A percentile compares a stretch with the other conserved stretches of the same genome.
Conservation (phyloP, 805 yeast genomes). For the Suhomyces sp. region DNA sequence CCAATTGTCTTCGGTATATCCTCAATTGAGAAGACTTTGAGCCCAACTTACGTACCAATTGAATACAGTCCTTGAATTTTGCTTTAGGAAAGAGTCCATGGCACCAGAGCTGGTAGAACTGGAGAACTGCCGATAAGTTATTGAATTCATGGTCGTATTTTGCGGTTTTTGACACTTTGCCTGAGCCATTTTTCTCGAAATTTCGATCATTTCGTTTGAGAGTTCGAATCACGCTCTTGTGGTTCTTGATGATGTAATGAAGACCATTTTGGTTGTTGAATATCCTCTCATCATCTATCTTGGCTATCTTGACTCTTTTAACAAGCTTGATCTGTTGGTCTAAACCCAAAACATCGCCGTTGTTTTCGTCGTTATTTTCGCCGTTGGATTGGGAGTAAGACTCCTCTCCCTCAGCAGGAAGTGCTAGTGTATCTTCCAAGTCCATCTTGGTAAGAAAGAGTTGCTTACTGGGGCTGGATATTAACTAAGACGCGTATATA, state of each 20-base stretch:
- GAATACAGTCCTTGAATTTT: conserved; percentile 66
- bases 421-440: conserved; percentile 5
- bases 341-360: conserved; percentile 31
- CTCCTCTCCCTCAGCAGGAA: background rate
- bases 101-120: conserved; percentile 48
- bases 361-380: conserved; percentile 1
- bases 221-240: conserved; percentile 25
- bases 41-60: conserved; percentile 52
- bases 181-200: conserved; percentile 14
- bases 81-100: conserved; percentile 69
- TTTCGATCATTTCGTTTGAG: conserved; percentile 28
- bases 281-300: conserved; percentile 38
- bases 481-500: too few relatives aligned
- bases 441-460: too few relatives aligned
- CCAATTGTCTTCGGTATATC: conserved; percentile 25
- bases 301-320: conserved; percentile 33
- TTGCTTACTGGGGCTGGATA: too few relatives aligned
- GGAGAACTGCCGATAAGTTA: conserved; percentile 35
- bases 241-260: conserved; percentile 31
- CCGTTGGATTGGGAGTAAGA: background rate
- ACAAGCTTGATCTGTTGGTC: conserved; percentile 36
- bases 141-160: conserved; percentile 32
- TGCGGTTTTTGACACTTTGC: conserved; percentile 13
- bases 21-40: conserved; percentile 37
- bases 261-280: conserved; percentile 35